Evolutionary conservation across 106 monocot genomes (phyloP), one percentile per base, ranked within the genome.

Genomic region (Vanilla planifolia): DNA sequence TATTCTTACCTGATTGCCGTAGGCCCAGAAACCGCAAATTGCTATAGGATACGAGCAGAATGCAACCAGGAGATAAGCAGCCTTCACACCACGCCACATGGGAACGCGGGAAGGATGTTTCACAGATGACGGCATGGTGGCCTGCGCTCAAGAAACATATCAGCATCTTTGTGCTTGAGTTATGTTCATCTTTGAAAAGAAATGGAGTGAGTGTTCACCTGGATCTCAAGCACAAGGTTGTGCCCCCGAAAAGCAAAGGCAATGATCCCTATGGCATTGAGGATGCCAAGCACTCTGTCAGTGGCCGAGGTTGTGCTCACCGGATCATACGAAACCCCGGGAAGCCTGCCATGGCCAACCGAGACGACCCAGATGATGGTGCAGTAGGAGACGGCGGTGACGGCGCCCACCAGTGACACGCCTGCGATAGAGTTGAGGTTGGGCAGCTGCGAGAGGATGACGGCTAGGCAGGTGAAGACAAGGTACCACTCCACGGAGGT

Each of bases 381-480:
- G 65, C 91, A 96, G 67, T 96, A 96, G 48, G 65, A 43, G 26
- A 88, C 73, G 7, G 96, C 96, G 1, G 87, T 74, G 52, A 76
- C 23, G 0, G 84, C 80, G 3, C 91, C 96, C 22, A 91, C 32
- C 1, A 96, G 72, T 0, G 96, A 96, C 10, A 96, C 63, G 1
- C 90, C 90, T 10, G 96, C 96, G 9, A 96, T 84, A 48, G 96
- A 91, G 64, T 96, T 96, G 60, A 96, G 90, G 67, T 96, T 90
- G 5, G 96, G 96, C 41, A 96, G 84, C 58, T 96, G 96, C 1
- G 96, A 48, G 7, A 96, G 68, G 34, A 88, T 58, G 20, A 53
- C 62, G 0, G 96, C 96, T 1, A 84, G 55, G 59, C 86, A 96
- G 2, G 75, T 67, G 61, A 96, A 96, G 23, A 96, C 86, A 19